Evolutionary conservation across 495 filamentous ascomycete species (phyloP), one percentile per base, ranked within the genome.

Genomic region (Cercophora scortea): DNA sequence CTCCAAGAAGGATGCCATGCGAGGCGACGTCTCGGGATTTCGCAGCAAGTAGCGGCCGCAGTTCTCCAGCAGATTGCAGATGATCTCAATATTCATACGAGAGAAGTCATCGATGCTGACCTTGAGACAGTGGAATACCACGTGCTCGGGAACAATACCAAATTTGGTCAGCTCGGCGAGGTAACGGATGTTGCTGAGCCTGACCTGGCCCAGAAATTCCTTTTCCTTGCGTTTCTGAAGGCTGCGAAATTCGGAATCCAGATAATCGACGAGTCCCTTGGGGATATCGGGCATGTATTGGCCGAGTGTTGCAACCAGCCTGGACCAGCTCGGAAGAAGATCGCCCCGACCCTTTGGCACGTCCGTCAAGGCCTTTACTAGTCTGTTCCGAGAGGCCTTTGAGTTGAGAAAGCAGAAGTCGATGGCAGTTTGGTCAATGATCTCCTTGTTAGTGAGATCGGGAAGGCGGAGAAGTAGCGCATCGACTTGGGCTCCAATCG

Each of bases 361-460:
- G 57, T 99, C 93, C 47, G 94, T 90, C 15, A 97, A 75, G 32
- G 89, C 88, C 69, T 96, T 96, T 68, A 95, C 79, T 9, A 99
- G 79, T 33, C 93, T 78, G 67, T 99, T 97, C 38, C 93, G 80
- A 4, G 94, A 97, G 9, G 93, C 93, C 65, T 99, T 99, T 0
- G 94, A 97, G 64, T 99, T 99, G 56, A 99, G 76, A 57, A 96
- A 96, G 69, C 93, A 97, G 61, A 99, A 99, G 62, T 96, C 92
- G 47, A 95, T 82, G 11, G 94, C 92, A 39, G 86, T 80, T 65
- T 96, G 83, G 62, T 99, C 93, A 51, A 96, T 87, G 48, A 84
- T 78, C 48, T 99, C 93, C 64, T 95, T 95, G 56, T 75, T 89
- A 45, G 89, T 90, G 51, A 97, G 71, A 45, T 99, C 93, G 0